Evolutionary conservation across 352 stramenopile genomes (phyloP).

Genomic region (Pythium sukuiense): DNA sequence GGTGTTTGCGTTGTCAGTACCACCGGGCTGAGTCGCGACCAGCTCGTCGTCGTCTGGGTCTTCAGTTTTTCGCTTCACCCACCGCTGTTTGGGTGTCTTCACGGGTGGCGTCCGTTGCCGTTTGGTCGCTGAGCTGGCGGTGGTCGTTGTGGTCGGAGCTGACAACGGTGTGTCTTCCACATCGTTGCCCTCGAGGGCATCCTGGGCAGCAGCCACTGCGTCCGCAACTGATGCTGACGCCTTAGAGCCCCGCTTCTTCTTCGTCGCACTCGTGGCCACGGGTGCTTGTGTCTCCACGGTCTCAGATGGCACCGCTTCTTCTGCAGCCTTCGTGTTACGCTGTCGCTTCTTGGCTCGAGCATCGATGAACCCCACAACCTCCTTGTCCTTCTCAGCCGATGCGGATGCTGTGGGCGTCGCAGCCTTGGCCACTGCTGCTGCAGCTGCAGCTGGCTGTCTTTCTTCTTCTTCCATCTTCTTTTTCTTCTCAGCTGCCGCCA

Average conservation of each 20-base stretch:
- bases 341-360: slow-evolving; percentile 10
- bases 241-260: background rate
- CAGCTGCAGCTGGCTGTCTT: background rate
- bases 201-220: background rate
- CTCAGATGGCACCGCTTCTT: background rate
- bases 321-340: background rate
- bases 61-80: slow-evolving; percentile 16
- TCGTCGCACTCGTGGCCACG: slow-evolving; percentile 5
- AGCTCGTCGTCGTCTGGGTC: slow-evolving; percentile 18
- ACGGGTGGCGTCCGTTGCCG: slow-evolving; percentile 12
- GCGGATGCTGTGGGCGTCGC: slow-evolving; percentile 3
- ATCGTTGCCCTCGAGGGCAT: background rate
- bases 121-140: slow-evolving; percentile 11
- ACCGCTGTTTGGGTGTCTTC: slow-evolving; percentile 27
- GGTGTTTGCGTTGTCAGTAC: slow-evolving; percentile 14
- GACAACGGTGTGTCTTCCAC: background rate
- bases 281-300: background rate
- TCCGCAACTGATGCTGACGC: background rate
- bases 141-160: slow-evolving; percentile 1
- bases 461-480: background rate
- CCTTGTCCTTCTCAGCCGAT: background rate
- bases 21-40: slow-evolving; percentile 5
- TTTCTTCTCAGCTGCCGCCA: slow-evolving; percentile 20
- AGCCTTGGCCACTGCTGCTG: slow-evolving; percentile 6
- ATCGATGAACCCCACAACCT: slow-evolving; percentile 10